A percentile compares a stretch with the other conserved stretches of the same genome.
Conservation (phyloP, 2,329 filamentous ascomycete species). For the Penicillium sp. region DNA sequence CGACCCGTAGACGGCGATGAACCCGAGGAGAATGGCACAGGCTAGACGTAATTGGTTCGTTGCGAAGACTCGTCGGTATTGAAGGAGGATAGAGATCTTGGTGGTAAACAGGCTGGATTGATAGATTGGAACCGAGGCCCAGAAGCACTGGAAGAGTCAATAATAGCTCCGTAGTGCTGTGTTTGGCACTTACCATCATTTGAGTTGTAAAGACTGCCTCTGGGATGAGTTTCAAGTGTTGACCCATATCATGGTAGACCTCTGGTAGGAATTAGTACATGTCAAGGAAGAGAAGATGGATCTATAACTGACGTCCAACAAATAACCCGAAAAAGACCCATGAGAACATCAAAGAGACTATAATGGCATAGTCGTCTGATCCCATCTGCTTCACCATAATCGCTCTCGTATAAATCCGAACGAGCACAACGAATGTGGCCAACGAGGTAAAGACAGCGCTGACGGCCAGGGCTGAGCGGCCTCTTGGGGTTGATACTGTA, state of each 20-base stretch:
- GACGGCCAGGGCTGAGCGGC: conserved; percentile 24
- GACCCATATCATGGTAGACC: conserved; percentile 29
- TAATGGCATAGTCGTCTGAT: conserved; percentile 36
- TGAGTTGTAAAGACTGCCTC: conserved; percentile 15
- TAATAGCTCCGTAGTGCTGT: neutral
- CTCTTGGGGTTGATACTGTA: conserved; percentile 25
- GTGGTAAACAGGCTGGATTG: conserved; percentile 32
- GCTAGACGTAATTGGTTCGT: conserved; percentile 28
- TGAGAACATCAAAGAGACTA: conserved; percentile 32
- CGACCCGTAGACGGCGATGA: conserved; percentile 30
- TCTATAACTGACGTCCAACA: conserved; percentile 24
- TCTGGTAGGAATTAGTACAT: conserved; percentile 14
- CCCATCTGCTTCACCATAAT: conserved; percentile 34
- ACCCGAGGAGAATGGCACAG: conserved; percentile 32
- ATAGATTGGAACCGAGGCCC: conserved; percentile 32
- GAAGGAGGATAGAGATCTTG: conserved; percentile 35
- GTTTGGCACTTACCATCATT: conserved; percentile 23
- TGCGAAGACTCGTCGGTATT: conserved; percentile 35
- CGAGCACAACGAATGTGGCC: conserved; percentile 30
- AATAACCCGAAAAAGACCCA: conserved; percentile 30
- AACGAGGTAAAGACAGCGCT: conserved; percentile 31
- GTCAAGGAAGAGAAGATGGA: neutral
- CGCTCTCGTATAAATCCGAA: conserved; percentile 40
- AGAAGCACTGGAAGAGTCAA: conserved; percentile 23
- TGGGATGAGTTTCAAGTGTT: conserved; percentile 21